Evolutionary conservation across 768 basidiomycete genomes (phyloP), one percentile per base, ranked within the genome.

Genomic region (Mycena metata): DNA sequence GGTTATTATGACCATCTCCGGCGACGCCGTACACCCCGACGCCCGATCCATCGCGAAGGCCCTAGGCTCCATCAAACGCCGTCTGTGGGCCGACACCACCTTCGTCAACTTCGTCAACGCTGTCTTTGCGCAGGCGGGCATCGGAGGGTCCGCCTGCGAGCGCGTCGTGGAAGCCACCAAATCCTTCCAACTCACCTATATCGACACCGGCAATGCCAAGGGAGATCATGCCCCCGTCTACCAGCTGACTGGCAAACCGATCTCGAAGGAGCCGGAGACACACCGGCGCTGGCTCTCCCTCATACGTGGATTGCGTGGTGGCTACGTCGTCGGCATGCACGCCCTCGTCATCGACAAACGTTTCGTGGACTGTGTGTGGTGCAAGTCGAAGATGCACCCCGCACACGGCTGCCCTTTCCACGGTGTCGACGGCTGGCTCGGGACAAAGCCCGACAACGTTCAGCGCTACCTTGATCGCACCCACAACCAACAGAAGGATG

Each of bases 341-440:
- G 39, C 8, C 2, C 56, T 57, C 17, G 36, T 39, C 23, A 57
- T 57, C 15, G 30, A 57, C 23, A 36, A 57, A 24, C 36, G 39
- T 10, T 36, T 15, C 15, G 39, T 42, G 16, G 39, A 57, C 35
- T 57, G 52, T 24, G 1, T 19, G 9, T n/a, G 13, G 12, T 54
- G 52, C 52, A 33, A 9, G 11, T 54, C 26, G 39, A 15, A 57
- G 56, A 57, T 57, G 39, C 39, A 57, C 21, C 56, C 39, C 11
- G 56, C 3, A 2, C 56, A 42, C 15, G 41, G 23, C 19, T 39
- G 39, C 23, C 17, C 56, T 6, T 36, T 39, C 35, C 56, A 35
- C 17, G 30, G 30, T 1, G 16, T 33, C 26, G 17, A 17, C 3
- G 17, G 56, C 1, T 57, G 56, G 56, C 56, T 36, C 13, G 39